These are phyloP conservation scores for Lachancea fermentati DNA, from an alignment of 805 yeast genomes.

Conservation along the genomic window DNA sequence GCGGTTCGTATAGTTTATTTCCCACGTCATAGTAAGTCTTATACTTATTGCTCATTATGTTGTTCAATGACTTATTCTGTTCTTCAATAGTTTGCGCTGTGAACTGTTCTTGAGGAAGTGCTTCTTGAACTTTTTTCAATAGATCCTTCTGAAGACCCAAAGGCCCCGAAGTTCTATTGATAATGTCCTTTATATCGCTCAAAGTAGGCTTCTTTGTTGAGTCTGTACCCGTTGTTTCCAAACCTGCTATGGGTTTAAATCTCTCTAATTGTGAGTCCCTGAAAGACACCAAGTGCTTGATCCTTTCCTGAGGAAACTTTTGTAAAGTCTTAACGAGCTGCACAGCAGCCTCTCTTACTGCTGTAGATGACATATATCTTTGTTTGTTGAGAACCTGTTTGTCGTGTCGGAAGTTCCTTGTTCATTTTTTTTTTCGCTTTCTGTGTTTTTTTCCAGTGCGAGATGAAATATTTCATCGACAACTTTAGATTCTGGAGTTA, in stretches of 20 bases:
- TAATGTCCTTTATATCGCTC: conserved; percentile 36
- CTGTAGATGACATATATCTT: conserved; percentile 13
- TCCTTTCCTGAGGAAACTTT: conserved; percentile 61
- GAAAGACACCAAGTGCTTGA: conserved; percentile 64
- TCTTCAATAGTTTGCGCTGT: conserved; percentile 43
- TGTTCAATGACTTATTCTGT: conserved; percentile 55
- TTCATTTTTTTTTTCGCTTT: not conserved
- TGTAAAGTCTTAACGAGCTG: conserved; percentile 54
- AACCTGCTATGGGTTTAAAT: conserved; percentile 47
- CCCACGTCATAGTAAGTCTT: conserved; percentile 57
- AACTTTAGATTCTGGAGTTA: no score
- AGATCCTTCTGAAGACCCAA: conserved; percentile 45
- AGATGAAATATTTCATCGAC: no score
- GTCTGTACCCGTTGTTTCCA: conserved; percentile 37
- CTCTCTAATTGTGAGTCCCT: conserved; percentile 59
- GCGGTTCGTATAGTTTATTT: conserved; percentile 67
- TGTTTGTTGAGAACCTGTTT: no score
- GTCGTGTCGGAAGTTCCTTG: no score
- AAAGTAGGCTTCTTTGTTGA: conserved; percentile 37
- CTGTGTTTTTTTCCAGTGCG: no score
- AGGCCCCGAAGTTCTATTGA: conserved; percentile 33
- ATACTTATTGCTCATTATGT: conserved; percentile 55
- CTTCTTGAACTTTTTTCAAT: conserved; percentile 37
- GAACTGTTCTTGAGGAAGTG: conserved; percentile 44
- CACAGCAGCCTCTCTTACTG: conserved; percentile 46